Conservation (phyloP, 257 asterid species). For the Paraleonurus japonicus region DNA sequence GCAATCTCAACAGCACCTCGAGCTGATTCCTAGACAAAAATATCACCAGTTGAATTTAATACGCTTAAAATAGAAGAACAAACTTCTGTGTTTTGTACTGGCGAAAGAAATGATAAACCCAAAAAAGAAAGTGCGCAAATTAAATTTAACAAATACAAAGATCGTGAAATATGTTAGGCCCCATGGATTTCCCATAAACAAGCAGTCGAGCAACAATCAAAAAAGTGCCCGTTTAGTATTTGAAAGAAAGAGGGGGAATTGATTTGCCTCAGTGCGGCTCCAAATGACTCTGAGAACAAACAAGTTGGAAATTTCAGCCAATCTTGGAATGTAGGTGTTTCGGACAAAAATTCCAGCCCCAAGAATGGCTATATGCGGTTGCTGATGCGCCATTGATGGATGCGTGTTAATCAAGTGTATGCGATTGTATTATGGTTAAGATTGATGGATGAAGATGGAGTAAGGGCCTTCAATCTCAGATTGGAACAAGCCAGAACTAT, state of each 20-base stretch:
- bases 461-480: not conserved
- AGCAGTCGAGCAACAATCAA: not conserved
- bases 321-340: constrained; percentile 76
- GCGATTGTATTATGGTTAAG: not conserved
- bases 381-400: constrained; percentile 44
- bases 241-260: not conserved
- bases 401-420: not conserved
- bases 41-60: constrained; percentile 1
- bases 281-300: constrained; percentile 69
- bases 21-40: constrained; percentile 68
- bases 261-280: constrained; percentile 74
- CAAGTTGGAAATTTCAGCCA: constrained; percentile 75
- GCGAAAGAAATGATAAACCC: not conserved
- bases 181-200: not conserved
- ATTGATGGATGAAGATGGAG: not conserved
- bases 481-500: not conserved
- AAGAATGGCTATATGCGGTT: constrained; percentile 69
- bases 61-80: constrained; percentile 4
- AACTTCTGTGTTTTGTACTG: not conserved
- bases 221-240: not conserved
- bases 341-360: constrained; percentile 91
- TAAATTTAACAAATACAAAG: not conserved
- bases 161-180: not conserved
- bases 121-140: not conserved
- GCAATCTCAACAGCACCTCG: constrained; percentile 79